A percentile compares a stretch with the other conserved stretches of the same genome.
These are phyloP conservation scores for Diaporthe velutina DNA, from an alignment of 2,329 filamentous ascomycete genomes.

Conservation along the genomic window DNA sequence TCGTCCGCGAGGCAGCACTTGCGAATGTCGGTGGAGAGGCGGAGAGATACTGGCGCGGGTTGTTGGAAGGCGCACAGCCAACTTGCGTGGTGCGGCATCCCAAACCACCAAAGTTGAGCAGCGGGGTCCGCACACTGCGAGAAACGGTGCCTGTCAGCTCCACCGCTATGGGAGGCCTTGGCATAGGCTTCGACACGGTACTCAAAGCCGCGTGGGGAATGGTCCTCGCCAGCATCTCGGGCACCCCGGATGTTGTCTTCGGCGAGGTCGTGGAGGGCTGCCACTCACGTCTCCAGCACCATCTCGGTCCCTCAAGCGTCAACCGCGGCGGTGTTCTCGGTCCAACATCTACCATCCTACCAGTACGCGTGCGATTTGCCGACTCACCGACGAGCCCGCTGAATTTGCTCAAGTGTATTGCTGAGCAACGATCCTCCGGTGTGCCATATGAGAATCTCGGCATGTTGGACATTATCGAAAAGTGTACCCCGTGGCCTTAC, in stretches of 20 bases:
- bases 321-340: constrained; percentile 67
- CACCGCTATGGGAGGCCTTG: constrained; percentile 53
- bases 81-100: constrained; percentile 59
- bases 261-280: constrained; percentile 66
- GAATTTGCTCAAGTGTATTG: constrained; percentile 62
- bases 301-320: constrained; percentile 55
- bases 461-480: constrained; percentile 63
- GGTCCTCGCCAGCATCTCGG: constrained; percentile 64
- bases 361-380: constrained; percentile 62
- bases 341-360: constrained; percentile 60
- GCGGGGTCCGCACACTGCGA: constrained; percentile 54
- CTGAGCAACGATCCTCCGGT: constrained; percentile 61
- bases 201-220: constrained; percentile 71
- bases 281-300: constrained; percentile 52
- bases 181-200: constrained; percentile 64
- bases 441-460: constrained; percentile 65
- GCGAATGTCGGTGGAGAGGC: constrained; percentile 52
- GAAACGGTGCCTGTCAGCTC: constrained; percentile 57
- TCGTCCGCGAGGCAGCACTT: constrained; percentile 55
- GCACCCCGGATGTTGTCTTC: constrained; percentile 66
- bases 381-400: constrained; percentile 59
- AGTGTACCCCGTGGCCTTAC: constrained; percentile 66
- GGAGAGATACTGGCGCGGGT: constrained; percentile 50
- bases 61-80: constrained; percentile 60
- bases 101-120: constrained; percentile 55